phyloP scores from a whole-genome alignment of 305 asterid genomes.

The Fraxinus nigra region DNA sequence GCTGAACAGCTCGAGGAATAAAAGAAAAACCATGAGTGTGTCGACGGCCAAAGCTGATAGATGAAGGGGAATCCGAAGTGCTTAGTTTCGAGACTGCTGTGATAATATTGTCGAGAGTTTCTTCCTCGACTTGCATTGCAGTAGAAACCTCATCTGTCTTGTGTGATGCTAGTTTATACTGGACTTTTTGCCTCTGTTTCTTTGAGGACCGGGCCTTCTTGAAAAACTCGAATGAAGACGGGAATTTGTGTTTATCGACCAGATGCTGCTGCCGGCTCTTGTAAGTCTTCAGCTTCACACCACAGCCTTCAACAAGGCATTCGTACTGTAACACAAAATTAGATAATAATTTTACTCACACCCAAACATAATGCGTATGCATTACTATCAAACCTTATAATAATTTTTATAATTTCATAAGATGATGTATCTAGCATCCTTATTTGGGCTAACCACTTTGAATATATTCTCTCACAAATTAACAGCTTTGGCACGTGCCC shows the following conservation, averaged over 20 bases:
- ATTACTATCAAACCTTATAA: background rate
- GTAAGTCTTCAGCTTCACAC: constrained; percentile 73
- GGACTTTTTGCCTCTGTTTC: constrained; percentile 69
- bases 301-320: constrained; percentile 97
- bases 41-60: constrained; percentile 79
- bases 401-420: background rate
- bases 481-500: background rate
- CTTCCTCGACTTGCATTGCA: constrained; percentile 77
- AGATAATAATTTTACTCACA: background rate
- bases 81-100: constrained; percentile 77
- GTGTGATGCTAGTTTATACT: constrained; percentile 32
- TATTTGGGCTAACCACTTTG: background rate
- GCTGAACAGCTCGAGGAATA: constrained; percentile 62
- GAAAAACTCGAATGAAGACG: constrained; percentile 77
- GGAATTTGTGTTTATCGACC: constrained; percentile 84
- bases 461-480: background rate
- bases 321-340: constrained; percentile 51
- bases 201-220: constrained; percentile 73
- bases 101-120: constrained; percentile 57
- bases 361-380: background rate
- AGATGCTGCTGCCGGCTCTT: constrained; percentile 90
- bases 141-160: constrained; percentile 39
- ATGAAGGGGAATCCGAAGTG: constrained; percentile 78
- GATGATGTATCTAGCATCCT: background rate
- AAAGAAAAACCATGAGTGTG: constrained; percentile 63